Evolutionary conservation across 192 early-diverging fungal species (phyloP), one percentile per base, ranked within the genome.

Genomic region (Umbelopsis sp.): DNA sequence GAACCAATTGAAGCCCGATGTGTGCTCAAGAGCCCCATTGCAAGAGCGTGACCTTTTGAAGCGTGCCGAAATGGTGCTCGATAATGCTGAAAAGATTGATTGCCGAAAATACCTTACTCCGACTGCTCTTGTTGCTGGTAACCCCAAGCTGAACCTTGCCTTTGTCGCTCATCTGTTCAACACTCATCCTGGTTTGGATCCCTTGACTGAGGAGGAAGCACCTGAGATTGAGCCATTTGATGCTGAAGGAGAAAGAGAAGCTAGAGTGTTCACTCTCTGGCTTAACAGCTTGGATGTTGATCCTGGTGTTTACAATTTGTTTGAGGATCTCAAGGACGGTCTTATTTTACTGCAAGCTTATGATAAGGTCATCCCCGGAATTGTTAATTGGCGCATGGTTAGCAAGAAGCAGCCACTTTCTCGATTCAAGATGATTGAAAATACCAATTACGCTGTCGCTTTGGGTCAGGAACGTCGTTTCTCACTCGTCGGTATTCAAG

Each of bases 101-200:
- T 98, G 96, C 82, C 86, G 97, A 55, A 95, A 97, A 70, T 99
- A 98, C 74, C 85, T 98, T 51, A 94, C 94, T 21, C 90, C 97
- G 65, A 96, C 95, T 76, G 93, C 97, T 13, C 78, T 99, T 33
- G 93, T 97, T 64, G 93, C 89, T 72, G 97, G 97, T 44, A 99
- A 99, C 84, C 87, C 92, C 23, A 98, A 95, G 83, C 90, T 99
- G 64, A 99, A 99, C 83, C 89, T 99, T 82, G 97, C 97, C n/a
- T 98, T 98, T 79, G 95, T 98, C 51, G 97, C 97, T 44, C 88
- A 97, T 75, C 80, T 99, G 69, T 99, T 99, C 87, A 99, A 99
- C 87, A 97, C 90, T 46, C 91, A 96, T 80, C 97, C 97, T 61
- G 94, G 97, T 66, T 82, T 99, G 37, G 95, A 88, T 68, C 93